Percentiles rank a stretch among this genome's conserved stretches.
These are phyloP conservation scores for Aspergillus brunneoviolaceus DNA, from an alignment of 2,329 filamentous ascomycete species.

Conservation along the genomic window DNA sequence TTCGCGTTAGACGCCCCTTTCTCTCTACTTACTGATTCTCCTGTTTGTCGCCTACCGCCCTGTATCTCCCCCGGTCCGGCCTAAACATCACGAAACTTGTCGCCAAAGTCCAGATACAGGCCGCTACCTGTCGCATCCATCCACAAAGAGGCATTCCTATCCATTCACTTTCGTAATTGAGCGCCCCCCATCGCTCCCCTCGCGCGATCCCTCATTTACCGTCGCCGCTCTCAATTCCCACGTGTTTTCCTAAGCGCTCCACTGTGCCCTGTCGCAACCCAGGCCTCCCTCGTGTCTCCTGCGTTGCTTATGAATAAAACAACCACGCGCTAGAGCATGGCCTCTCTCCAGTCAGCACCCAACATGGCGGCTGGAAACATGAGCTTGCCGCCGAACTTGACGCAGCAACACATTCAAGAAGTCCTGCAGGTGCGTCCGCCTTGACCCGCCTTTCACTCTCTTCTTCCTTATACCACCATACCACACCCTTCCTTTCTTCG, in stretches of 20 bases:
- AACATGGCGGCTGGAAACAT: constrained; percentile 66
- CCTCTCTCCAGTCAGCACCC: constrained; percentile 73
- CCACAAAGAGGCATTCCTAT: constrained; percentile 20
- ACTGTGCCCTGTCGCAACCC: constrained; percentile 25
- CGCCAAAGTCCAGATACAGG: constrained; percentile 34
- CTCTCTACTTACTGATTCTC: constrained; percentile 20
- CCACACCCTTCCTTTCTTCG: constrained; percentile 1
- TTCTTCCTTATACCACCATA: not conserved
- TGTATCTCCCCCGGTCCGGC: constrained; percentile 18
- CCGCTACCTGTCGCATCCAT: constrained; percentile 28
- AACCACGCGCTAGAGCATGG: constrained; percentile 58
- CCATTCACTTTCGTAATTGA: constrained; percentile 20
- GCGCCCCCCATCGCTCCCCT: constrained; percentile 23
- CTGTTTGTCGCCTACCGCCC: constrained; percentile 24
- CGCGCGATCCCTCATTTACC: constrained; percentile 27
- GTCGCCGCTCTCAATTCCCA: constrained; percentile 16
- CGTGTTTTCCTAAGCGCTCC: constrained; percentile 20
- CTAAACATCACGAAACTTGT: constrained; percentile 35
- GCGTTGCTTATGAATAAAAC: constrained; percentile 33
- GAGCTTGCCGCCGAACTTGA: constrained; percentile 66
- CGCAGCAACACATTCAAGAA: constrained; percentile 75
- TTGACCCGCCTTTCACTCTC: constrained; percentile 5
- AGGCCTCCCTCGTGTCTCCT: constrained; percentile 14
- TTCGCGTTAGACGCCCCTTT: constrained; percentile 20
- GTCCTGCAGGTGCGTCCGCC: constrained; percentile 53